Evolutionary conservation across 2,329 filamentous ascomycete species (phyloP).

Genomic region (Acarospora socialis): DNA sequence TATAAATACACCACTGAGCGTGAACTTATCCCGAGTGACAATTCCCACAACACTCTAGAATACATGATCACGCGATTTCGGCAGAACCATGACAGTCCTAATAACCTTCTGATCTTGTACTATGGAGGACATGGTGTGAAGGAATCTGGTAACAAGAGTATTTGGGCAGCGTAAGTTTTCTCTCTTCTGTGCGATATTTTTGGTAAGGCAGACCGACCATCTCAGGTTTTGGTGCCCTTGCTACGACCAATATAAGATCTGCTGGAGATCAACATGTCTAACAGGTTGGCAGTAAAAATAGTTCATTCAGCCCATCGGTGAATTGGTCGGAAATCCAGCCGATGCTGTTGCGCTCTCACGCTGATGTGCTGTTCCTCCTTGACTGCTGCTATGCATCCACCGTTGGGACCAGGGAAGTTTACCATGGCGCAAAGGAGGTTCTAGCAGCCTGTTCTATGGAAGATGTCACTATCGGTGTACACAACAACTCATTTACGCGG

Average conservation of each 20-base stretch:
- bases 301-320: constrained; percentile 5
- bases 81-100: constrained; percentile 5
- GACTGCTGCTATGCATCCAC: constrained; percentile 13
- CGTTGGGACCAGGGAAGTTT: constrained; percentile 6
- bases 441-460: constrained; percentile 9
- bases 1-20: constrained; percentile 5
- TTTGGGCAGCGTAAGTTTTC: constrained; percentile 8
- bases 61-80: constrained; percentile 6
- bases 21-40: constrained; percentile 4
- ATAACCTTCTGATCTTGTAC: constrained; percentile 11
- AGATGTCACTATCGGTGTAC: constrained; percentile 3
- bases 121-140: constrained; percentile 11
- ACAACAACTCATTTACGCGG: constrained; percentile 6
- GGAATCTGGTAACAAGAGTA: constrained; percentile 5
- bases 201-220: too few relatives aligned
- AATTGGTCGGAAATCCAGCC: constrained; percentile 10
- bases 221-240: too few relatives aligned
- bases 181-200: too few relatives aligned
- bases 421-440: constrained; percentile 8
- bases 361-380: constrained; percentile 13
- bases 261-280: too few relatives aligned
- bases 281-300: constrained; percentile 6
- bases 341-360: constrained; percentile 6
- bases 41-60: constrained; percentile 5
- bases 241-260: too few relatives aligned